phyloP scores from a whole-genome alignment of 805 yeast genomes.

The Ogataea degrootiae region DNA sequence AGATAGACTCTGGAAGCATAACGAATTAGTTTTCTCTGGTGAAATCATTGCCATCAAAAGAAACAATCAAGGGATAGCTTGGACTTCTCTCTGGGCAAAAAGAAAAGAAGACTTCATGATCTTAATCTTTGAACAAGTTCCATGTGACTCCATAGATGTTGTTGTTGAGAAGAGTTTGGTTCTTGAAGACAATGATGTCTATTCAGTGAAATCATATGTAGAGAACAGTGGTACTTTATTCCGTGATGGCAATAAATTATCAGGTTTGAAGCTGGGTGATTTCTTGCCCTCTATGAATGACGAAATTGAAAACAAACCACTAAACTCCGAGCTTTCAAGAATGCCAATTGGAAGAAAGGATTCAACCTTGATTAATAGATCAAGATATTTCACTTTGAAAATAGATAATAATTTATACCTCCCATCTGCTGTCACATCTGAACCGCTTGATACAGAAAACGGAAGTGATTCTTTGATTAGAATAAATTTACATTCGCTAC shows the following conservation, averaged over 20 bases:
- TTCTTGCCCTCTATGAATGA: constrained; percentile 22
- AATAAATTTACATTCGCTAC: constrained; percentile 68
- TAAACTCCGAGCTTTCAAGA: constrained; percentile 4
- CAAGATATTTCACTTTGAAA: constrained; percentile 60
- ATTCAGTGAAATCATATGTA: constrained; percentile 19
- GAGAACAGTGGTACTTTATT: constrained; percentile 22
- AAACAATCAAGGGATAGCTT: constrained; percentile 59
- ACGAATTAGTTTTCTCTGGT: constrained; percentile 67
- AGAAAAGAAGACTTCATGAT: constrained; percentile 63
- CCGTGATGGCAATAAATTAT: constrained; percentile 11
- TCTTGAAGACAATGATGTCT: constrained; percentile 11
- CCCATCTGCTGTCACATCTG: constrained; percentile 73
- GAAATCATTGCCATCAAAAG: constrained; percentile 77
- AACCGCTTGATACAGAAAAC: constrained; percentile 46
- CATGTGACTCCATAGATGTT: constrained; percentile 61
- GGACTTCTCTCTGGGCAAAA: constrained; percentile 93
- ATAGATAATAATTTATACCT: constrained; percentile 40
- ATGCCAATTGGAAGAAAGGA: constrained; percentile 29
- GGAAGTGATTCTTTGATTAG: constrained; percentile 34
- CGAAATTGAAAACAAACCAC: constrained; percentile 7
- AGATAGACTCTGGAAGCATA: constrained; percentile 42
- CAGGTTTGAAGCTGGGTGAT: constrained; percentile 10
- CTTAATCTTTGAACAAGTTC: constrained; percentile 84
- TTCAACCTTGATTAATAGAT: constrained; percentile 44
- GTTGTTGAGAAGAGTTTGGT: constrained; percentile 36